Base-by-base conservation (phyloP, 371 early-diverging fungal genomes). In the Mucor circinelloides region DNA sequence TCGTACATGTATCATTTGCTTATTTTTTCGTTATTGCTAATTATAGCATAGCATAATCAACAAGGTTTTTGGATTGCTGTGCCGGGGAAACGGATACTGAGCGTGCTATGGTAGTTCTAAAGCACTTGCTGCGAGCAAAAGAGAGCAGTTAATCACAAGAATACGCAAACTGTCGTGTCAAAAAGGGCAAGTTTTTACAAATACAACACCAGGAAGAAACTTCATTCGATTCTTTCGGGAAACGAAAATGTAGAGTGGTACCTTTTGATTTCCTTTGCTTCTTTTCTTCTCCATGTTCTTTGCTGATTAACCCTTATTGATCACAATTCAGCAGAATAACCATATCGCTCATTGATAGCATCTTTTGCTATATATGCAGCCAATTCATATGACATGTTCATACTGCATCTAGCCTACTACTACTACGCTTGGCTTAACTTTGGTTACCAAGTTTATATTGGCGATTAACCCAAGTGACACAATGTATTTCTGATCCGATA, bases 1-100 rank as follows among this genome's bases (percentile, higher is more conserved):
- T 25, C 13, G 50, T 38, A 17, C 59, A 36, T 59, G 59, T 40
- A 59, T 59, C 59, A 59, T 59, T 59, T 59, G 59, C 40, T 58
- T 27, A 30, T 30, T 27, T 55, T 55, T n/a, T 31, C 54, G 21
- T 25, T 21, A 50, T 50, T 50, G 50, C 50, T 50, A 50, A 50
- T 50, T 50, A 23, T 50, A 50, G 50, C 23, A 50, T 50, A 50
- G 50, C 50, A 50, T 13, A 50, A 50, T 25, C 0, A 23, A 23
- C 8, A 44, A 44, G 6, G 44, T 17, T 44, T 44, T 19, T 44
- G 44, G 13, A 36, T 36, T 36, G 10, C 13, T 36, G 1, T 36
- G 36, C 36, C 13, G 13, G 36, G 36, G 13, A 36, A 12, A 13
- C n/a, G 1, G 36, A 2, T 36, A 13, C 36, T 36, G 12, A 36